Base-by-base conservation (phyloP, 352 stramenopile species). In the Globisporangium perplexum region DNA sequence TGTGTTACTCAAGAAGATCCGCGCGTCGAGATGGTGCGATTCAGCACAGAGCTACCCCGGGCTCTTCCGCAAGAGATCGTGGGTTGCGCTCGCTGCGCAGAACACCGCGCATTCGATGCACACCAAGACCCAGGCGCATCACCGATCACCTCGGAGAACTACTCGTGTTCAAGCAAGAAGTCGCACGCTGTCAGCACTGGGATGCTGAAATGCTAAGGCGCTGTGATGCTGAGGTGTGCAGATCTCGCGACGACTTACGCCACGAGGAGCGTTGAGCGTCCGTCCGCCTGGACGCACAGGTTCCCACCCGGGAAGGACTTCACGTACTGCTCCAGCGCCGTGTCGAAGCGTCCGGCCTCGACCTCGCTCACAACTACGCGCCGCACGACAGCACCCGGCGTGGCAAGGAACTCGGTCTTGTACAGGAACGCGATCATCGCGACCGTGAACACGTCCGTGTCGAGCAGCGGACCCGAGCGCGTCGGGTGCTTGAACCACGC, bases 291-390 rank as follows among this genome's bases (percentile, higher is more conserved):
- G 44, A 47, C 11, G 14, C 43, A 59, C 30, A 53, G 15, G 17
- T 12, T 59, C 11, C 43, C 31, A 22, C 26, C n/a, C 12, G 53
- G 44, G 12, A 53, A 38, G 22, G 31, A 20, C 44, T 46, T 53
- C 24, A 39, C 30, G 36, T 59, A 59, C 24, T 44, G 72, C 33
- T 59, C 53, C 6, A 84, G 33, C 86, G 73, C 47, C 44, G 33
- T 53, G 24, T 59, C 53, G 24, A 59, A 53, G 43, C 53, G 53
- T 39, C 30, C 31, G 4, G 33, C 33, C 14, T 39, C 33, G 26
- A 30, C 84, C 28, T 85, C 33, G 47, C 77, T 93, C 22, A 74
- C 62, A 43, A 82, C 68, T 6, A 83, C 52, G 14, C n/a, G 28
- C 17, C 45, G 38, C 30, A 60, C 54, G 12, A 60, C 35, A 18